These are phyloP conservation scores for Pterulicium gracile DNA, from an alignment of 1,284 basidiomycete species.

Conservation along the genomic window DNA sequence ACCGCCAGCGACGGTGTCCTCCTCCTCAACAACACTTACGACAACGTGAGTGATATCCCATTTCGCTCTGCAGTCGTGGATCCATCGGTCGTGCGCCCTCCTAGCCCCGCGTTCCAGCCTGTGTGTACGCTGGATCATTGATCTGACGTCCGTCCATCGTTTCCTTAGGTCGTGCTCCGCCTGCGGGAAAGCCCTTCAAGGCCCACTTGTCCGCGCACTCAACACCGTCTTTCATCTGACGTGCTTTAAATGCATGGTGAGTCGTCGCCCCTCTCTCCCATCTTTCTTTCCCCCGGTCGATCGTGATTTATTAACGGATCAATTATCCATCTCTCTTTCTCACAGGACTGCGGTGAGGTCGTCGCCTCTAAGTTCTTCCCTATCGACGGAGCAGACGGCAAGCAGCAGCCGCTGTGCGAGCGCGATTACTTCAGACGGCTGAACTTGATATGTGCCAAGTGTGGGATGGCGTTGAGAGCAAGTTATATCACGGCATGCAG, in stretches of 20 bases:
- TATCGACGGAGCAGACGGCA: slow-evolving; percentile 78
- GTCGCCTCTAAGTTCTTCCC: slow-evolving; percentile 99
- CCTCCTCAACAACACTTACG: neutral
- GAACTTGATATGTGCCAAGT: slow-evolving; percentile 95
- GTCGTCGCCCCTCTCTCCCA: slow-evolving; percentile 17
- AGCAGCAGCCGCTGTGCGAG: slow-evolving; percentile 91
- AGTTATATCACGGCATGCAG: slow-evolving; percentile 99
- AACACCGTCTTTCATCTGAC: slow-evolving; percentile 92
- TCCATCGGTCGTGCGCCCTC: too few species aligned
- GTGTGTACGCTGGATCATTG: neutral
- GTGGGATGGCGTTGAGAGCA: slow-evolving; percentile 86
- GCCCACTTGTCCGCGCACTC: slow-evolving; percentile 93
- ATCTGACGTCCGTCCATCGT: neutral
- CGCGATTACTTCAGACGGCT: slow-evolving; percentile 95
- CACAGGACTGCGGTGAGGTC: slow-evolving; percentile 89
- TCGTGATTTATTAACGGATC: slow-evolving; percentile 7
- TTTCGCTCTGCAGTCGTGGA: neutral
- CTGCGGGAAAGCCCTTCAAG: slow-evolving; percentile 73
- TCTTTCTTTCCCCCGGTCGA: slow-evolving; percentile 5
- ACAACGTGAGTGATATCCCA: neutral
- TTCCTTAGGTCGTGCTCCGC: slow-evolving; percentile 53
- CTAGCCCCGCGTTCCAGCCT: neutral
- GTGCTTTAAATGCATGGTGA: slow-evolving; percentile 93
- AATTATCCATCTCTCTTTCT: slow-evolving; percentile 9
- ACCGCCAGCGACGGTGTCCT: neutral